Conservation (phyloP, 208 protist genomes). For the Trypanosoma cruzi region DNA sequence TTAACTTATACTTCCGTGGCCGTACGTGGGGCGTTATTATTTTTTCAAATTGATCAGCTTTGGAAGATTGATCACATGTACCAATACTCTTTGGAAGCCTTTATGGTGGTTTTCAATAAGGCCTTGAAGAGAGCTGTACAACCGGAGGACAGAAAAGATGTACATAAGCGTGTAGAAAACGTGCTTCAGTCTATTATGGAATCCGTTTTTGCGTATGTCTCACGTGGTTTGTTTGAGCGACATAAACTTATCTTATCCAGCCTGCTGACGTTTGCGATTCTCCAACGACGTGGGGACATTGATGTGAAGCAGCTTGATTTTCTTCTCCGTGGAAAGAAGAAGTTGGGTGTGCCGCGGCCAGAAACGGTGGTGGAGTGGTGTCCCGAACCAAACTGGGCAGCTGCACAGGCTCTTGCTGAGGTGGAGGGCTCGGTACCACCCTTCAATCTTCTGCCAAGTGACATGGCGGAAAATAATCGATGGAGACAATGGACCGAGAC, state of each 20-base stretch:
- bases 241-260: conserved; percentile 99
- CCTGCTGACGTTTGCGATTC: conserved; percentile 95
- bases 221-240: conserved; percentile 98
- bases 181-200: conserved; percentile 96
- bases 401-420: conserved; percentile 91
- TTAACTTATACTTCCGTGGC: conserved; percentile 96
- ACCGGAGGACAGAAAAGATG: conserved; percentile 93
- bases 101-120: conserved; percentile 98
- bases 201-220: conserved; percentile 95
- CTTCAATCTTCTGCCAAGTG: conserved; percentile 85
- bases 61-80: conserved; percentile 99
- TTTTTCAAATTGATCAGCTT: conserved; percentile 98
- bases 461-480: conserved; percentile 94
- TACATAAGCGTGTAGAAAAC: conserved; percentile 90
- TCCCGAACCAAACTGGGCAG: conserved; percentile 91
- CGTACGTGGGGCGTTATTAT: conserved; percentile 95
- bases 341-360: conserved; percentile 78
- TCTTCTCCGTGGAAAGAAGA: conserved; percentile 93
- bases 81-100: conserved; percentile 97
- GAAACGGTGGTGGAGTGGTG: conserved; percentile 94
- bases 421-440: conserved; percentile 88
- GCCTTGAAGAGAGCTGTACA: conserved; percentile 90
- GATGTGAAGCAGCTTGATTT: conserved; percentile 94
- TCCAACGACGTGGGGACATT: conserved; percentile 81
- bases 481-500: conserved; percentile 93